phyloP scores from a whole-genome alignment of 345 rosid genomes.

The Durio zibethinus region DNA sequence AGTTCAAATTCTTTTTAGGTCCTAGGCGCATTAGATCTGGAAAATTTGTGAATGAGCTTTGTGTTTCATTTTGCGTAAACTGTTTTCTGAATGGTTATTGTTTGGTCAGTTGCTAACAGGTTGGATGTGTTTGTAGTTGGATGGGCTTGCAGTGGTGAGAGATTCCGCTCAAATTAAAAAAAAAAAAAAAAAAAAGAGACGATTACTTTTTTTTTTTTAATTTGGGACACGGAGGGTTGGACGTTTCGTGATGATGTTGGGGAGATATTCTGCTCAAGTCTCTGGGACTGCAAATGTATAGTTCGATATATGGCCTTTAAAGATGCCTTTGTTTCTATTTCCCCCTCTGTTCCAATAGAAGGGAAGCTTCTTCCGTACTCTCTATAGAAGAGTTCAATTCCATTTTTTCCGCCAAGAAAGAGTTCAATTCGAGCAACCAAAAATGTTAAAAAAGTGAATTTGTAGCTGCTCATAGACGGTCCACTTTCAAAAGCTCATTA shows the following conservation, averaged over 20 bases:
- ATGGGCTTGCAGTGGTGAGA: neutral
- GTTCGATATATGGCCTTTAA: neutral
- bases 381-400: neutral
- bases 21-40: neutral
- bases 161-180: neutral
- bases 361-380: neutral
- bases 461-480: slow-evolving; percentile 10
- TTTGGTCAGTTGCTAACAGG: neutral
- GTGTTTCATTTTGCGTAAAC: neutral
- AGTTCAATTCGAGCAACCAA: neutral
- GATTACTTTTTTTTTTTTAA: neutral
- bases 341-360: neutral
- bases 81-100: neutral
- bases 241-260: slow-evolving; percentile 1
- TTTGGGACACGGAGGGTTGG: neutral
- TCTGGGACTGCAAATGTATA: neutral
- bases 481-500: slow-evolving; percentile 13
- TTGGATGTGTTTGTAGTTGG: neutral
- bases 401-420: no score
- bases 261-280: neutral
- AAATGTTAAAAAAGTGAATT: slow-evolving; percentile 17
- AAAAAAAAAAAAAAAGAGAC: no score
- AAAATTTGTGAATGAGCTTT: neutral
- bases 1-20: neutral
- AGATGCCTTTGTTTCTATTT: neutral